phyloP scores from a whole-genome alignment of 306 rosid genomes.

The Hylodesmum podocarpum region DNA sequence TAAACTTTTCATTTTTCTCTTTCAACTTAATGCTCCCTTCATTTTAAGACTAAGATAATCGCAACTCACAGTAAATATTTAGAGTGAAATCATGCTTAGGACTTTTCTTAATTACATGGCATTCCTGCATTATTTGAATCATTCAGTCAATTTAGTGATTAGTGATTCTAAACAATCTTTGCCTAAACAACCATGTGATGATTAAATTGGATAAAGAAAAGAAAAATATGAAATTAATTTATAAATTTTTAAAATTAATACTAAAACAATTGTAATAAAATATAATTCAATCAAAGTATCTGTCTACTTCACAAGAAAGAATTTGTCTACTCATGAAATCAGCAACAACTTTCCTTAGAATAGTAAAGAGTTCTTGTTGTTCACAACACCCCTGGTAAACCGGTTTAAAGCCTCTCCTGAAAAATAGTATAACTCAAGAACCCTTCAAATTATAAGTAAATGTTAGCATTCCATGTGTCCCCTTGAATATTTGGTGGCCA shows the following conservation, averaged over 20 bases:
- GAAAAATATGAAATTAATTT: no score
- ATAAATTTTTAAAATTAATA: no score
- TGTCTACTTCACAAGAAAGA: neutral
- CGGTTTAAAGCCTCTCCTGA: conserved; percentile 7
- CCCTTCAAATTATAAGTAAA: neutral
- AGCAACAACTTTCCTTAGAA: neutral
- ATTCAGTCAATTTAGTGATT: neutral
- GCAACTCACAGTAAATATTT: neutral
- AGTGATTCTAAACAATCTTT: neutral
- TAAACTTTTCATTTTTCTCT: neutral
- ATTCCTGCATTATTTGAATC: neutral
- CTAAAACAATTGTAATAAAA: no score
- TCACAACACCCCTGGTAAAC: neutral
- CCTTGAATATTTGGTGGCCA: neutral
- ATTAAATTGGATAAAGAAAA: no score
- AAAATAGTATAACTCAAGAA: conserved; percentile 15
- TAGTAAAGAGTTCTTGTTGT: neutral
- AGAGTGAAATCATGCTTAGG: neutral
- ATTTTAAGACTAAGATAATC: neutral
- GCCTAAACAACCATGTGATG: neutral
- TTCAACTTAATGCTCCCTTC: neutral
- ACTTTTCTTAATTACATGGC: neutral
- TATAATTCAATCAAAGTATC: no score
- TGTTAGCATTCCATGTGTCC: conserved; percentile 8
- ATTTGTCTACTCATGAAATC: neutral